Evolutionary conservation across 2,329 filamentous ascomycete species (phyloP).

Genomic region (Aspergillus sp.): DNA sequence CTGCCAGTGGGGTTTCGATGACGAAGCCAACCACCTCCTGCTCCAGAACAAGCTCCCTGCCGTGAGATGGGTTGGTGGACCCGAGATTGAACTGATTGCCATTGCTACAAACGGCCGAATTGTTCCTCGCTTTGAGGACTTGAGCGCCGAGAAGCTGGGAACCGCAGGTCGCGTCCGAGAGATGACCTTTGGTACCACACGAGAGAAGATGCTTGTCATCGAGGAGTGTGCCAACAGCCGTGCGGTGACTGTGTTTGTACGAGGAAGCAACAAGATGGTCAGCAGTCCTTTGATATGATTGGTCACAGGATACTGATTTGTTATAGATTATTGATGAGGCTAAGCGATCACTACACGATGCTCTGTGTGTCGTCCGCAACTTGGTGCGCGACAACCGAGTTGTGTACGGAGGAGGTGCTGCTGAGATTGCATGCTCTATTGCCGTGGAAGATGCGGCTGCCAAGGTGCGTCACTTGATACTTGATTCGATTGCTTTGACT

Average conservation of each 20-base stretch:
- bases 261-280: slow-evolving; percentile 99
- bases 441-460: slow-evolving; percentile 93
- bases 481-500: slow-evolving; percentile 5
- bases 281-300: slow-evolving; percentile 23
- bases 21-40: slow-evolving; percentile 95
- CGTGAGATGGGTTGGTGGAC: slow-evolving; percentile 95
- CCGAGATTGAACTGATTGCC: slow-evolving; percentile 96
- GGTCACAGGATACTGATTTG: slow-evolving; percentile 4
- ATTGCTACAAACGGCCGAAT: slow-evolving; percentile 98
- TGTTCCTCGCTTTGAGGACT: slow-evolving; percentile 92
- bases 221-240: slow-evolving; percentile 98
- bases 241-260: slow-evolving; percentile 92
- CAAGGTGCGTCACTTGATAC: slow-evolving; percentile 48
- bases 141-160: slow-evolving; percentile 86
- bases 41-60: slow-evolving; percentile 95
- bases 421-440: slow-evolving; percentile 93
- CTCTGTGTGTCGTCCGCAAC: slow-evolving; percentile 95
- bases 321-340: slow-evolving; percentile 94
- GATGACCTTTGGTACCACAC: slow-evolving; percentile 93
- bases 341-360: slow-evolving; percentile 94
- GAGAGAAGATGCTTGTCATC: slow-evolving; percentile 99
- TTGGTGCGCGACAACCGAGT: slow-evolving; percentile 93
- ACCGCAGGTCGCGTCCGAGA: slow-evolving; percentile 85
- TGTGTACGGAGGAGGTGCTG: slow-evolving; percentile 93
- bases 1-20: slow-evolving; percentile 99